Conservation (phyloP, 2,329 filamentous ascomycete species). For the Teratosphaeria gauchensis region DNA sequence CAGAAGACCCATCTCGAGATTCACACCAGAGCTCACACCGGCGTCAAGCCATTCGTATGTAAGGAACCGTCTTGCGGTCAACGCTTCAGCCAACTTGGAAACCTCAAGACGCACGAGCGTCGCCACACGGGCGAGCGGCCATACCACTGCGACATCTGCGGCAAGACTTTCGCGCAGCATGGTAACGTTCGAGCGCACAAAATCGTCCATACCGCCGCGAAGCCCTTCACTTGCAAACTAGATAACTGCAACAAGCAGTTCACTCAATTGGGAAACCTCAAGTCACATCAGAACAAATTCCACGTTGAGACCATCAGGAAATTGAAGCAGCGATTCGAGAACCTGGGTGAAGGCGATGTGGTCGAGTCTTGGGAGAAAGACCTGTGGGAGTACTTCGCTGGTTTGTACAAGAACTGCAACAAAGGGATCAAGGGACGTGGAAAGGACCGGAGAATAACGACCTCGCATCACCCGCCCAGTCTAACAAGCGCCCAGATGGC, state of each 20-base stretch:
- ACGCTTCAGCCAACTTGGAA: slow-evolving; percentile 80
- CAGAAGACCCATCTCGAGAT: slow-evolving; percentile 93
- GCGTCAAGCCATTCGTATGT: slow-evolving; percentile 83
- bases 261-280: slow-evolving; percentile 83
- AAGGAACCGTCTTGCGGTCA: slow-evolving; percentile 63
- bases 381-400: slow-evolving; percentile 74
- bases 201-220: slow-evolving; percentile 66
- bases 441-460: slow-evolving; percentile 60
- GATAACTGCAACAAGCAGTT: slow-evolving; percentile 82
- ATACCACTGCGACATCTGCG: slow-evolving; percentile 68
- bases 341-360: slow-evolving; percentile 49
- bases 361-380: slow-evolving; percentile 63
- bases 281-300: slow-evolving; percentile 94
- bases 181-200: slow-evolving; percentile 79
- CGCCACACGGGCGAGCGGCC: slow-evolving; percentile 82
- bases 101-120: slow-evolving; percentile 83
- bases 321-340: slow-evolving; percentile 62
- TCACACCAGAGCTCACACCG: slow-evolving; percentile 79
- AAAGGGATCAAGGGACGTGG: slow-evolving; percentile 96
- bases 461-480: neutral
- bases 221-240: slow-evolving; percentile 71
- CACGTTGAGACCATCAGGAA: slow-evolving; percentile 64
- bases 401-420: slow-evolving; percentile 95
- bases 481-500: neutral
- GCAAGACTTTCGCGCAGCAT: slow-evolving; percentile 73